Percentiles rank a stretch among this genome's conserved stretches.
These are phyloP conservation scores for Dactylellina sp. DNA, from an alignment of 2,329 filamentous ascomycete species.

Conservation along the genomic window DNA sequence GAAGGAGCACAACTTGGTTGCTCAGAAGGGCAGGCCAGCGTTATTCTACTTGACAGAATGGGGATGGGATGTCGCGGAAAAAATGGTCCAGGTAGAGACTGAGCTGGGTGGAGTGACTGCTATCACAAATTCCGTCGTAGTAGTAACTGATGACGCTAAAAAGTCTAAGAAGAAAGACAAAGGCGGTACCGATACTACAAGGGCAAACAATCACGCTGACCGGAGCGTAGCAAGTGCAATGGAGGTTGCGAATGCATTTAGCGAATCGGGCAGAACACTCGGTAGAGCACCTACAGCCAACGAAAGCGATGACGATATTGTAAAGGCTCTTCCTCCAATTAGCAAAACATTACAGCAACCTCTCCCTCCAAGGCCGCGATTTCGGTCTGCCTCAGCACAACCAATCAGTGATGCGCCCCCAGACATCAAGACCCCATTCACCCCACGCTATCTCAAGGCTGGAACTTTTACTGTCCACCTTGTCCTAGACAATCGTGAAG, in stretches of 20 bases:
- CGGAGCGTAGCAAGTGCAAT: conserved; percentile 32
- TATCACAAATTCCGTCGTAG: conserved; percentile 12
- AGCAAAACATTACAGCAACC: background rate
- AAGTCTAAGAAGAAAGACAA: conserved; percentile 15
- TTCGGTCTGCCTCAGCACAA: conserved; percentile 39
- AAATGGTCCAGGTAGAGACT: conserved; percentile 68
- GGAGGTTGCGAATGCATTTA: conserved; percentile 24
- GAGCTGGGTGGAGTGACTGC: conserved; percentile 24
- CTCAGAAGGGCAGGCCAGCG: conserved; percentile 76
- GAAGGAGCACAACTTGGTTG: conserved; percentile 77
- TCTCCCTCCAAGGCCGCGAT: conserved; percentile 17
- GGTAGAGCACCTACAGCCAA: background rate
- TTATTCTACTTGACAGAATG: conserved; percentile 80
- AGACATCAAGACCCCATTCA: conserved; percentile 64
- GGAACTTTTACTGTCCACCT: conserved; percentile 78
- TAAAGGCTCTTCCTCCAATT: background rate
- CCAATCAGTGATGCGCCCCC: conserved; percentile 44
- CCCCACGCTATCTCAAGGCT: conserved; percentile 73
- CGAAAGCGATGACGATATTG: conserved; percentile 49
- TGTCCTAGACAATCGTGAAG: conserved; percentile 79
- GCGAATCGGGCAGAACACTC: conserved; percentile 1
- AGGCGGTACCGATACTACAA: background rate
- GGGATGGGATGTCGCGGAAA: conserved; percentile 78
- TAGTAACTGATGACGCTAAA: conserved; percentile 9
- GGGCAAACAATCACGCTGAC: conserved; percentile 16